phyloP scores from a whole-genome alignment of 257 asterid species.

The Paulownia fortunei region DNA sequence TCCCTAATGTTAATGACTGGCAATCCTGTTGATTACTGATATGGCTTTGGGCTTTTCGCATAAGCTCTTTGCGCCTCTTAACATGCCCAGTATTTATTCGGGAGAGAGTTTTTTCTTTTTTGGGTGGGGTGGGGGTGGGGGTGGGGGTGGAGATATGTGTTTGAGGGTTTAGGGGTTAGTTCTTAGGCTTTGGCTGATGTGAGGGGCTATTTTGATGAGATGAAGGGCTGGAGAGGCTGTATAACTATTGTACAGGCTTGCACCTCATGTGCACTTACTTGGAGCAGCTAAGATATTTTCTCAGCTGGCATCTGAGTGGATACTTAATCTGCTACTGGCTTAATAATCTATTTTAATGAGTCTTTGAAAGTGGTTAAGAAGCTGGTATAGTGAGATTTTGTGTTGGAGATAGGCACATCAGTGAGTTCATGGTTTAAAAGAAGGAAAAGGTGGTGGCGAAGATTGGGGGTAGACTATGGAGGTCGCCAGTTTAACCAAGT shows the following conservation, averaged over 20 bases:
- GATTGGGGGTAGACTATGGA: background rate
- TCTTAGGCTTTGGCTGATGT: background rate
- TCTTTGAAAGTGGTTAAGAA: background rate
- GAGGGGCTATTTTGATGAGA: background rate
- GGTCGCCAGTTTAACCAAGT: background rate
- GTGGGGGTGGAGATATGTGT: background rate
- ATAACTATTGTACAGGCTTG: background rate
- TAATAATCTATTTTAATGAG: background rate
- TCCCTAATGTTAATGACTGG: background rate
- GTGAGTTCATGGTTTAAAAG: background rate
- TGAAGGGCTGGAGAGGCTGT: background rate
- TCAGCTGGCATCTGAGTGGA: background rate
- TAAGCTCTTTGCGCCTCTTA: background rate
- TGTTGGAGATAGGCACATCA: slow-evolving; percentile 8
- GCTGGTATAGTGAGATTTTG: slow-evolving; percentile 4
- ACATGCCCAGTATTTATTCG: background rate
- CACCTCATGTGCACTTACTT: background rate
- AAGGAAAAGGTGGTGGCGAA: background rate
- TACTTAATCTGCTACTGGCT: too few species aligned
- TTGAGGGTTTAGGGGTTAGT: background rate
- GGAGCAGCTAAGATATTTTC: background rate
- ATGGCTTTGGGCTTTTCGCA: background rate
- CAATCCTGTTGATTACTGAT: background rate
- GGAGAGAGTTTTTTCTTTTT: background rate
- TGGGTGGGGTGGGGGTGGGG: background rate